Percentiles rank a stretch among this genome's conserved stretches.
Conservation (phyloP, 2,329 filamentous ascomycete genomes). For the Xylariaceae sp. region DNA sequence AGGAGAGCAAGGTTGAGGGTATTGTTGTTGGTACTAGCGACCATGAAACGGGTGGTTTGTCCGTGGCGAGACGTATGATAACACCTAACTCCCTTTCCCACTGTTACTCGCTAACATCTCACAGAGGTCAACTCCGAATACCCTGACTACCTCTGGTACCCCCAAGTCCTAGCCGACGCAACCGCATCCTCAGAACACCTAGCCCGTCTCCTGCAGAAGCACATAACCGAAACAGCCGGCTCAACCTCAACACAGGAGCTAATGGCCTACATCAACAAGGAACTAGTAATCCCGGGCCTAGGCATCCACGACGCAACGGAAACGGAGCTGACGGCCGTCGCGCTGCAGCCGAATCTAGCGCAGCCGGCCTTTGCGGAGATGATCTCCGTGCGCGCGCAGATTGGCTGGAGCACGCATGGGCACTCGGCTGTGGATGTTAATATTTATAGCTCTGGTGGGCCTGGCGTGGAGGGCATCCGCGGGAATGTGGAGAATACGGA, state of each 20-base stretch:
- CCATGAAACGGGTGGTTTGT: slow-evolving; percentile 90
- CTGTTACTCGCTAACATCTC: background rate
- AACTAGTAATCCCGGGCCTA: slow-evolving; percentile 65
- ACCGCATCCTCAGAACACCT: slow-evolving; percentile 76
- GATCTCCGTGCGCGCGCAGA: slow-evolving; percentile 78
- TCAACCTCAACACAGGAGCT: slow-evolving; percentile 39
- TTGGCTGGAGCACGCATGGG: slow-evolving; percentile 92
- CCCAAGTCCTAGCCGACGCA: slow-evolving; percentile 67
- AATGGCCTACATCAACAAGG: slow-evolving; percentile 61
- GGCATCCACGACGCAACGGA: slow-evolving; percentile 71
- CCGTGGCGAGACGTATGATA: slow-evolving; percentile 68
- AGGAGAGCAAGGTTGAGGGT: slow-evolving; percentile 66
- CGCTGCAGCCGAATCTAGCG: slow-evolving; percentile 53
- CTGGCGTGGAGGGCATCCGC: slow-evolving; percentile 58
- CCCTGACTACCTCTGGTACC: slow-evolving; percentile 72
- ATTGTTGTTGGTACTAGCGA: slow-evolving; percentile 88
- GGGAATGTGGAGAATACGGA: slow-evolving; percentile 97
- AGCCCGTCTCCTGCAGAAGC: slow-evolving; percentile 55
- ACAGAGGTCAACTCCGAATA: slow-evolving; percentile 48
- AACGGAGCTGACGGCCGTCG: slow-evolving; percentile 64
- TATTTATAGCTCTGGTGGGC: slow-evolving; percentile 76
- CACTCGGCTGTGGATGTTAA: slow-evolving; percentile 95
- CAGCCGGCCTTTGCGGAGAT: slow-evolving; percentile 70
- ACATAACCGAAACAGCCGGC: slow-evolving; percentile 44
- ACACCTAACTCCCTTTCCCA: background rate